phyloP scores from a whole-genome alignment of 148 eudicot species.

The Euryodendron excelsum region DNA sequence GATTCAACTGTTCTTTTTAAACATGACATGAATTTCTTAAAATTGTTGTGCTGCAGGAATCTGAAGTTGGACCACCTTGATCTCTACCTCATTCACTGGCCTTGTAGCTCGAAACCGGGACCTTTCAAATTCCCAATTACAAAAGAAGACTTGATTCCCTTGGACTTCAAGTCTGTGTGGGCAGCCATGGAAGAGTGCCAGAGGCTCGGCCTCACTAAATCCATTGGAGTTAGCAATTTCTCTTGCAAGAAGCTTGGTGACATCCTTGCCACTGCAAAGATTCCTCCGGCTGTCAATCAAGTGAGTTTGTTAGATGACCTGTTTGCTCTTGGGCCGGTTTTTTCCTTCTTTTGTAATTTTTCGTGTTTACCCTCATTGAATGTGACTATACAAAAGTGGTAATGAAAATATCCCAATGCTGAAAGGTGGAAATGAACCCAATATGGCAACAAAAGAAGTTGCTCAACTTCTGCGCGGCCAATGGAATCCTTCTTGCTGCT shows the following conservation, averaged over 20 bases:
- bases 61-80: constrained; percentile 25
- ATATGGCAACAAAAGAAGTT: no score
- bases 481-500: no score
- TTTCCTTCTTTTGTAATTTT: no score
- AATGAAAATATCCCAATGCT: no score
- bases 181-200: constrained; percentile 31
- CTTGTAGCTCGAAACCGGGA: constrained; percentile 15
- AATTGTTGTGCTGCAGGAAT: constrained; percentile 6
- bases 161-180: constrained; percentile 28
- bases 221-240: constrained; percentile 32
- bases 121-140: neutral
- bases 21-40: no score
- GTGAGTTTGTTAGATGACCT: no score
- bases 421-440: no score
- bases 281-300: constrained; percentile 33
- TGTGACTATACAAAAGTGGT: no score
- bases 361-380: no score
- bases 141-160: constrained; percentile 1
- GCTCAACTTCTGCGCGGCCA: no score
- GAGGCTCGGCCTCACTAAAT: constrained; percentile 22
- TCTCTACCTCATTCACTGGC: constrained; percentile 22
- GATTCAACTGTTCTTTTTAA: no score
- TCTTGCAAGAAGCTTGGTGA: constrained; percentile 15
- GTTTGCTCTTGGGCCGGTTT: no score
- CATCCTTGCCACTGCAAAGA: constrained; percentile 17